Conservation (phyloP, 495 filamentous ascomycete genomes). For the Thermothielavioides terrestris region DNA sequence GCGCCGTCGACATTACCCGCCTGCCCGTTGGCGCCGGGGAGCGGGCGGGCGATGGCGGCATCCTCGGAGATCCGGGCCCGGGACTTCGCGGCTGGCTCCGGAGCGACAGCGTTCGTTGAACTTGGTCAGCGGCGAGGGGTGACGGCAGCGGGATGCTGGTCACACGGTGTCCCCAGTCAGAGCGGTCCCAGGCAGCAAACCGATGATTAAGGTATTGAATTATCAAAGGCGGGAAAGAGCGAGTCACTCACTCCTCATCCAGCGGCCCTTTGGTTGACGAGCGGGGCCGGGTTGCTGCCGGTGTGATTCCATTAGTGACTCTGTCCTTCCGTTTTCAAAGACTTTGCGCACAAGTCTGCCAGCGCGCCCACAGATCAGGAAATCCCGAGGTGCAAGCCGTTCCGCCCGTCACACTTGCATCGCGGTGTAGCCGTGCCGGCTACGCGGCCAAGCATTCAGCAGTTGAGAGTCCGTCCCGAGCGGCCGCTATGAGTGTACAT, state of each 20-base stretch:
- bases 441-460: no score
- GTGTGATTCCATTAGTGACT: constrained; percentile 1
- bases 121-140: constrained; percentile 16
- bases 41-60: constrained; percentile 18
- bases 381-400: no score
- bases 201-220: no score
- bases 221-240: background rate
- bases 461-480: no score
- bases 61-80: constrained; percentile 14
- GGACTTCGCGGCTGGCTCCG: constrained; percentile 8
- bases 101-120: constrained; percentile 1
- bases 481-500: no score
- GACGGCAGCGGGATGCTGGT: constrained; percentile 16
- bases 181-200: no score
- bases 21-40: constrained; percentile 14
- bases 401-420: no score
- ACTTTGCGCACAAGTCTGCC: background rate
- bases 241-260: constrained; percentile 45
- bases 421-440: no score
- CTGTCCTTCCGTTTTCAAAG: background rate
- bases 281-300: constrained; percentile 37
- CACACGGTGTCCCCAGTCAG: no score
- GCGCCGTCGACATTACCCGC: background rate
- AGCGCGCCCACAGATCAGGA: no score
- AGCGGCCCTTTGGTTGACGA: constrained; percentile 51